These are phyloP conservation scores for Sarocladiaceae sp. DNA, from an alignment of 2,329 filamentous ascomycete species.

Conservation along the genomic window DNA sequence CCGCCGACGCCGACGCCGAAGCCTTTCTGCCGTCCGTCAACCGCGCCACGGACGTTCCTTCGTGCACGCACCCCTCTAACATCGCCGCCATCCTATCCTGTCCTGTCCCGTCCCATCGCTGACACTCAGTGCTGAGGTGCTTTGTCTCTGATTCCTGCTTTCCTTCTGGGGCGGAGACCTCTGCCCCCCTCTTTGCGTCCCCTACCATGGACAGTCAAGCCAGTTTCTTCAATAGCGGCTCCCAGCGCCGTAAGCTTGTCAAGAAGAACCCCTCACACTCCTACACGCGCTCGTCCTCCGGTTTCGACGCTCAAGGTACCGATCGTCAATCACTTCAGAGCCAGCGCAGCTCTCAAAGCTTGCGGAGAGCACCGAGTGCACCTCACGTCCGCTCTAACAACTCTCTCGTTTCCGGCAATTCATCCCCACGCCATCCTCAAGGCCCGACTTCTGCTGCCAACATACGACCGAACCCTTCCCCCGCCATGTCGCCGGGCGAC, in stretches of 20 bases:
- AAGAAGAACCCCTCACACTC: slow-evolving; percentile 55
- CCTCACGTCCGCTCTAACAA: slow-evolving; percentile 43
- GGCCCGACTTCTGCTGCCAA: slow-evolving; percentile 14
- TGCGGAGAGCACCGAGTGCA: slow-evolving; percentile 58
- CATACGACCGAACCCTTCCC: slow-evolving; percentile 12
- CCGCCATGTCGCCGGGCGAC: slow-evolving; percentile 11
- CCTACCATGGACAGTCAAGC: slow-evolving; percentile 45
- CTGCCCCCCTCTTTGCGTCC: slow-evolving; percentile 10
- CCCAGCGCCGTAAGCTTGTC: slow-evolving; percentile 56
- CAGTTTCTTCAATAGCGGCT: slow-evolving; percentile 38
- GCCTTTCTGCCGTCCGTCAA: not conserved
- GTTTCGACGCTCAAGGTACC: slow-evolving; percentile 49
- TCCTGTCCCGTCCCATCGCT: not conserved
- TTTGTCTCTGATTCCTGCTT: slow-evolving; percentile 10
- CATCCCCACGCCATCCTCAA: slow-evolving; percentile 42
- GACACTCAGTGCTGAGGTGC: not conserved
- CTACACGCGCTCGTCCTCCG: slow-evolving; percentile 43
- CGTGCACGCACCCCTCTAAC: slow-evolving; percentile 7
- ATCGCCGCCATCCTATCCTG: not conserved
- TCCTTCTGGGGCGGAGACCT: slow-evolving; percentile 8
- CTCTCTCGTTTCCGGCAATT: slow-evolving; percentile 46
- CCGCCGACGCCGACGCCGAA: not conserved
- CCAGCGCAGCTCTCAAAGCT: slow-evolving; percentile 60
- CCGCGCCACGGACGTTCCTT: slow-evolving; percentile 1
- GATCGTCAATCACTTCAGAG: slow-evolving; percentile 50